Evolutionary conservation across 345 rosid genomes (phyloP).

Genomic region (Acer saccharum): DNA sequence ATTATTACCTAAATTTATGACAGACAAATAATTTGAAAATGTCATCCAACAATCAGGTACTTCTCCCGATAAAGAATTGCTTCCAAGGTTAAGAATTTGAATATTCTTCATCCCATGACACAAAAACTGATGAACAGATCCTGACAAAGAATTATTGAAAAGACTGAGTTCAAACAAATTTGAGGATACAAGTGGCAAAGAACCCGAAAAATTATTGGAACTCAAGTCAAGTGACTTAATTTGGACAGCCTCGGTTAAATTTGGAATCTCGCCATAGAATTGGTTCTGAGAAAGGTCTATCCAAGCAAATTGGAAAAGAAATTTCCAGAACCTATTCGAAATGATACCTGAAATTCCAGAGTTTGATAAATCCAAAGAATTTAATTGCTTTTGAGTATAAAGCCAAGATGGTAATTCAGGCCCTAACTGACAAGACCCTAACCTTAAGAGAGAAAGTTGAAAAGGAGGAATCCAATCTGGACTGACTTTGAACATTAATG

Average conservation of each 20-base stretch:
- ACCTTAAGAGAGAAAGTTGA: slow-evolving; percentile 12
- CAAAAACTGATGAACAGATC: slow-evolving; percentile 10
- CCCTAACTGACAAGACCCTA: slow-evolving; percentile 28
- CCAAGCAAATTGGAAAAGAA: neutral
- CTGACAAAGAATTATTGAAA: neutral
- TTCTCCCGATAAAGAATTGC: slow-evolving; percentile 34
- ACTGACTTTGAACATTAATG: slow-evolving; percentile 18
- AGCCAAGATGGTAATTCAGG: slow-evolving; percentile 39
- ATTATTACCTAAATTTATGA: slow-evolving; percentile 9
- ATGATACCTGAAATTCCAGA: slow-evolving; percentile 29
- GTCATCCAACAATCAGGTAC: slow-evolving; percentile 30
- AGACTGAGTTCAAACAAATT: neutral
- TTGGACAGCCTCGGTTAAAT: neutral
- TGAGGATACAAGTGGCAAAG: slow-evolving; percentile 19
- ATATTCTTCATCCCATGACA: slow-evolving; percentile 18
- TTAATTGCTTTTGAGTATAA: slow-evolving; percentile 5
- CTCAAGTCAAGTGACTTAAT: slow-evolving; percentile 23
- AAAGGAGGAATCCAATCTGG: slow-evolving; percentile 35
- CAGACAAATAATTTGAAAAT: neutral
- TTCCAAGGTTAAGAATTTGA: slow-evolving; percentile 37
- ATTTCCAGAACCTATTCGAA: slow-evolving; percentile 32
- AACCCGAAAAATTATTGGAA: slow-evolving; percentile 22
- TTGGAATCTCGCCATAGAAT: slow-evolving; percentile 28
- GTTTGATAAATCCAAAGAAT: slow-evolving; percentile 27
- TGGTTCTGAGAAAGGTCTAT: slow-evolving; percentile 34